Base-by-base conservation (phyloP, 2,329 filamentous ascomycete genomes). In the Fusarium odoratissimum region DNA sequence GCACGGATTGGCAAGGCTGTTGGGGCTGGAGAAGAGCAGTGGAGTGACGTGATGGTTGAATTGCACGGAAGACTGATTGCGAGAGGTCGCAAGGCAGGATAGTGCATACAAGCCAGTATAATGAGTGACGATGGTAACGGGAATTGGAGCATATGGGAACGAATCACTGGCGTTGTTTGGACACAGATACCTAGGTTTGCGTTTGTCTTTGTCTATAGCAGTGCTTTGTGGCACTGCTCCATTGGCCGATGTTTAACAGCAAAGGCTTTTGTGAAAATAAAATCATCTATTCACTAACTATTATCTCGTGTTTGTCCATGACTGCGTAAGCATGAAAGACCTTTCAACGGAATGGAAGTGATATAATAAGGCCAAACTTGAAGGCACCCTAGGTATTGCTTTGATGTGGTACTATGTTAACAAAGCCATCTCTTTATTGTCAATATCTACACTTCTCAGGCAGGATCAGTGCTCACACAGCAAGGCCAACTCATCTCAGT, bases 21-120 rank as follows among this genome's bases (percentile, higher is more conserved):
- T 63, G 70, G 79, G 71, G 67, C 79, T 63, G 73, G 80, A 75
- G 73, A 79, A 48, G 82, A 84, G 67, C 78, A 79, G 19, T 92
- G 90, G 90, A 86, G 85, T 61, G 84, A 86, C 71, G 86, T 86
- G 17, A 77, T 91, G 21, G 81, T 86, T 23, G 89, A 91, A 76
- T 78, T 92, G 45, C 85, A 87, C 42, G 84, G 84, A 66, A 86
- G 84, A 76, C 79, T 92, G 49, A 80, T 91, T 74, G 87, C 87
- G 1, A 85, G 88, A 66, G 89, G 89, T 8, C 83, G 81, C 64
- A 91, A 89, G 79, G 86, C 77, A 51, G 62, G 33, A n/a, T 64
- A 54, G 38, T 41, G 38, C 40, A 23, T 37, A 58, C 14, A 30
- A 37, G 28, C 40, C 38, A 59, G 7, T 48, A 63, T 64, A 71